Base-by-base conservation (phyloP, 768 basidiomycete genomes). In the Rhodotorula graminis region DNA sequence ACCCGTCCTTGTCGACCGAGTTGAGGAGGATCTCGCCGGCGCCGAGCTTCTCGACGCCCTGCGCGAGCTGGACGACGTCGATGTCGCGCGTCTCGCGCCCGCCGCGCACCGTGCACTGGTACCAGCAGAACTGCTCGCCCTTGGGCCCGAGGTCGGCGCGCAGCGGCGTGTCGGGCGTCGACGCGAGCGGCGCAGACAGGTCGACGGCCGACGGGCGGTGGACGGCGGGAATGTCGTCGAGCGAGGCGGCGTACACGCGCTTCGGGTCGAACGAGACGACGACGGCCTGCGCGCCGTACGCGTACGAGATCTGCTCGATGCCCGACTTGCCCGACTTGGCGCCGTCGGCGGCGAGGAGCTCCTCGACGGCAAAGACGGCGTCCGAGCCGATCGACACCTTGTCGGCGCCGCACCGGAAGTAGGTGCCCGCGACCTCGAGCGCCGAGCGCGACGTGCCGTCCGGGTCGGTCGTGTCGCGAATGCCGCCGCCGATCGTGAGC, bases 371-470 rank as follows among this genome's bases (percentile, higher is more conserved):
- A 73, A 89, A 87, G 27, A 98, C 96, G 1, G 96, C 95, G 77
- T 99, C 96, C 42, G 89, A 90, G 27, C 95, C 95, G 80, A 99
- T 93, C 80, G 91, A 93, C 61, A 99, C 94, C 83, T 99, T 99
- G 84, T 99, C 96, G 16, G 96, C 96, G 9, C 96, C 96, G 9
- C 90, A 92, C 46, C 96, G 88, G 83, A 99, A 99, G 82, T 99
- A 99, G 23, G 89, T 87, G 16, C 91, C 90, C 8, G 96, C 96
- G 61, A 98, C 96, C 80, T 98, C 94, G 69, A 96, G 85, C 23
- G 96, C 96, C 42, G 87, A 84, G 72, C 87, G 90, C 70, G 83
- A 83, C 11, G 93, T 95, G 49, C 93, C 94, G 81, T 99, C 96
- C 0, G 96, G 96, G 80, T 99, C 96, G 78, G 91, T 83, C 29